Conservation (phyloP, 1,139 yeast genomes). For the Pichia sp. region DNA sequence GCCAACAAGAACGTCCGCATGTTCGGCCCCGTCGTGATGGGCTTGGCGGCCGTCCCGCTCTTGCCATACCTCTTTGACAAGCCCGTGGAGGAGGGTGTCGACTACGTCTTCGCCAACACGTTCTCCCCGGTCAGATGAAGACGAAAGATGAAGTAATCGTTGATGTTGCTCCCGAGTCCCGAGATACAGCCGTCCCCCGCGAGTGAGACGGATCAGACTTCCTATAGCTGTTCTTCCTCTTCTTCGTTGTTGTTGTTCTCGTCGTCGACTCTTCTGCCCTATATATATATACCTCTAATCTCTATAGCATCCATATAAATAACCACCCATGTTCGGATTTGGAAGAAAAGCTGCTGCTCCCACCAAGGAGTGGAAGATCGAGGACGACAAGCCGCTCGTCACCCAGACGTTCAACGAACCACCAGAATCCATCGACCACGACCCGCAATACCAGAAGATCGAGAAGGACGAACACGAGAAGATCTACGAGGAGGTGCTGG, state of each 20-base stretch:
- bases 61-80: constrained; percentile 80
- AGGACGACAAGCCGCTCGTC: constrained; percentile 22
- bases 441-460: constrained; percentile 25
- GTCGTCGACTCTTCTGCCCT: background rate
- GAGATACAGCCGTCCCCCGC: too few relatives aligned
- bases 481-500: constrained; percentile 58
- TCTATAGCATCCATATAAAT: background rate
- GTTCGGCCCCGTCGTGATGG: constrained; percentile 72
- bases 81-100: constrained; percentile 74
- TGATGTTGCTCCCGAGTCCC: too few relatives aligned
- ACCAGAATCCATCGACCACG: constrained; percentile 12
- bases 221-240: background rate
- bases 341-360: constrained; percentile 21
- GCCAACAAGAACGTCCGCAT: constrained; percentile 3
- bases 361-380: constrained; percentile 28
- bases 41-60: constrained; percentile 74
- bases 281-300: too few relatives aligned
- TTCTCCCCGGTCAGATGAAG: constrained; percentile 1
- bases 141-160: background rate
- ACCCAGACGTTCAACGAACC: constrained; percentile 26
- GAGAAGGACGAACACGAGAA: constrained; percentile 48
- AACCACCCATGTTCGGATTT: constrained; percentile 28
- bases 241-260: too few relatives aligned
- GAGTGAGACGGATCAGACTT: too few relatives aligned
- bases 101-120: constrained; percentile 49